Conservation (phyloP, 202 grass and related monocot genomes). For the Saccharum hybrid region DNA sequence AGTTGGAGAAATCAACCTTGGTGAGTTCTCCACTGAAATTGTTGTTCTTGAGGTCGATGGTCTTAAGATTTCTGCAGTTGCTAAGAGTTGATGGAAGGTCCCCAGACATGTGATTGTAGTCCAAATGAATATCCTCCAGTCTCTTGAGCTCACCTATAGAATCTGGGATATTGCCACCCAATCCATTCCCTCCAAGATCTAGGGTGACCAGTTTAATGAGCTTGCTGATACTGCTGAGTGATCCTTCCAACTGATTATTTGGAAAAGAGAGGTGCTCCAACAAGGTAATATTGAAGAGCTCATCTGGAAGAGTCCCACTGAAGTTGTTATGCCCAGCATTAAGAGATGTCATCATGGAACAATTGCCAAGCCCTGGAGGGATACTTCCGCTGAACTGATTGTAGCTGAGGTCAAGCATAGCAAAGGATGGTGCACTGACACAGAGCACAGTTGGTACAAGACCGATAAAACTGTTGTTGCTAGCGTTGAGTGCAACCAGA, state of each 20-base stretch:
- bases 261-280: background rate
- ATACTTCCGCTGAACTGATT: conserved; percentile 31
- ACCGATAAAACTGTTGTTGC: conserved; percentile 61
- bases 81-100: conserved; percentile 5
- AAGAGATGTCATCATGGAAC: background rate
- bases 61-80: background rate
- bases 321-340: background rate
- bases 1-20: background rate
- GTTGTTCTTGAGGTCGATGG: conserved; percentile 4
- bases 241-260: background rate
- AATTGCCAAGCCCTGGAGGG: background rate
- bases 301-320: background rate
- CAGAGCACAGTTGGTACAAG: conserved; percentile 46
- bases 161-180: conserved; percentile 4
- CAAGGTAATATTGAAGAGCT: background rate
- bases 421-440: conserved; percentile 33
- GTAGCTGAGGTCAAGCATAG: conserved; percentile 45
- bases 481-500: conserved; percentile 47
- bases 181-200: conserved; percentile 22
- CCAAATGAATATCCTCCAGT: background rate
- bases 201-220: background rate
- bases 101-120: background rate
- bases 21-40: background rate
- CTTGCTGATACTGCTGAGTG: background rate
- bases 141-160: conserved; percentile 3